These are phyloP conservation scores for Nicotiana undulata DNA, from an alignment of 257 asterid species.

Conservation along the genomic window DNA sequence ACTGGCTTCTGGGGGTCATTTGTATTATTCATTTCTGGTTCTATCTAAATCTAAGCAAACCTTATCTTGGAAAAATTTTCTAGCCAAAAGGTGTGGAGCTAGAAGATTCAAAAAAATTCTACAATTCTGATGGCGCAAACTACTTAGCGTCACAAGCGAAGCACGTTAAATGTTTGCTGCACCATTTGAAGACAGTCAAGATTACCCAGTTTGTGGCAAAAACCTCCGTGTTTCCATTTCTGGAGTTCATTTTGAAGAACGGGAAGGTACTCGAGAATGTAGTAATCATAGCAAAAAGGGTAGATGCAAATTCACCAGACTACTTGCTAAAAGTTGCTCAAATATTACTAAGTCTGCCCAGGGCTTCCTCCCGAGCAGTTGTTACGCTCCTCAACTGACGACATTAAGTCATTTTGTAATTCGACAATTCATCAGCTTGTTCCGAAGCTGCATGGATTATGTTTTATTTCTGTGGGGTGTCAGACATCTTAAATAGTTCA, in stretches of 20 bases:
- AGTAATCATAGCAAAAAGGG: background rate
- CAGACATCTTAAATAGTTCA: background rate
- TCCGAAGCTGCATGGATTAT: background rate
- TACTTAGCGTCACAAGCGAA: background rate
- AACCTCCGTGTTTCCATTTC: background rate
- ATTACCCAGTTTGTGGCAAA: background rate
- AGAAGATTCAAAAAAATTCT: background rate
- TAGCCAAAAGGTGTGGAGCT: background rate
- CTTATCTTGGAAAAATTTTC: background rate
- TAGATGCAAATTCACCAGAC: background rate
- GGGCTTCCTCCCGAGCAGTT: background rate
- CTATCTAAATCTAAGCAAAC: background rate
- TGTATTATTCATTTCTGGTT: background rate
- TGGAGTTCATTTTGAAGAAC: conserved; percentile 6
- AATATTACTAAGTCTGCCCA: conserved; percentile 1
- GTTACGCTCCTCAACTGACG: background rate
- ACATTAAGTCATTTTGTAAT: background rate
- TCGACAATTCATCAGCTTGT: background rate
- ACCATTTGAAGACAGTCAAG: background rate
- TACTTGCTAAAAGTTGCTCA: background rate
- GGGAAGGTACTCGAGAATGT: conserved; percentile 1
- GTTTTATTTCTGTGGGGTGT: background rate
- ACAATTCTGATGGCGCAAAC: background rate
- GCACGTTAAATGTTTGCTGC: background rate
- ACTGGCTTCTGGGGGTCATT: background rate